These are phyloP conservation scores for Aspergillus sclerotioniger DNA, from an alignment of 495 filamentous ascomycete species.

Conservation along the genomic window DNA sequence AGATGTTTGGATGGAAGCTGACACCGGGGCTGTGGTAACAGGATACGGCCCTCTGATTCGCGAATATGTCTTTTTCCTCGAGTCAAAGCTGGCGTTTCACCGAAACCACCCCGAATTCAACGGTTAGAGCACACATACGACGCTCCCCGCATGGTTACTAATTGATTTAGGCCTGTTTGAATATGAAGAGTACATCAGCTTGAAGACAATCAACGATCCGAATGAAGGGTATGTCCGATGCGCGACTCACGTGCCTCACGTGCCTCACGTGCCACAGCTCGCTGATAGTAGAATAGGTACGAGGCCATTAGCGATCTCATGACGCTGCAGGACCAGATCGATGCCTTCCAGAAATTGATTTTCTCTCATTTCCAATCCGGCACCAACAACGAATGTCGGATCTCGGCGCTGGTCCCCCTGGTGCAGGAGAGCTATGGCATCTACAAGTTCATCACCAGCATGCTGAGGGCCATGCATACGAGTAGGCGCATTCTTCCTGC, in stretches of 20 bases:
- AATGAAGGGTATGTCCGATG: slow-evolving; percentile 70
- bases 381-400: slow-evolving; percentile 93
- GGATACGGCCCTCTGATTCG: slow-evolving; percentile 90
- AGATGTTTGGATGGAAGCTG: neutral
- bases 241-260: neutral
- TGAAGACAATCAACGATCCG: slow-evolving; percentile 97
- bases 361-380: slow-evolving; percentile 92
- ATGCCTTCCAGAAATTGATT: slow-evolving; percentile 95
- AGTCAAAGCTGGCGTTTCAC: slow-evolving; percentile 91
- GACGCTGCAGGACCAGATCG: slow-evolving; percentile 95
- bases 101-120: slow-evolving; percentile 97
- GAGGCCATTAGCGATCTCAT: slow-evolving; percentile 97
- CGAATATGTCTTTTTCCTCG: slow-evolving; percentile 92
- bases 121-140: slow-evolving; percentile 48
- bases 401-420: slow-evolving; percentile 86
- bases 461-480: slow-evolving; percentile 94
- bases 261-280: too few species aligned
- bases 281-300: slow-evolving; percentile 52
- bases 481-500: slow-evolving; percentile 51
- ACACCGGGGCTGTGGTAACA: slow-evolving; percentile 25
- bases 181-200: slow-evolving; percentile 97
- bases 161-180: slow-evolving; percentile 70
- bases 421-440: slow-evolving; percentile 99
- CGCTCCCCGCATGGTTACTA: slow-evolving; percentile 13
- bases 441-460: slow-evolving; percentile 93